Evolutionary conservation across 306 rosid species (phyloP), one percentile per base, ranked within the genome.

Genomic region (Prunus mume): DNA sequence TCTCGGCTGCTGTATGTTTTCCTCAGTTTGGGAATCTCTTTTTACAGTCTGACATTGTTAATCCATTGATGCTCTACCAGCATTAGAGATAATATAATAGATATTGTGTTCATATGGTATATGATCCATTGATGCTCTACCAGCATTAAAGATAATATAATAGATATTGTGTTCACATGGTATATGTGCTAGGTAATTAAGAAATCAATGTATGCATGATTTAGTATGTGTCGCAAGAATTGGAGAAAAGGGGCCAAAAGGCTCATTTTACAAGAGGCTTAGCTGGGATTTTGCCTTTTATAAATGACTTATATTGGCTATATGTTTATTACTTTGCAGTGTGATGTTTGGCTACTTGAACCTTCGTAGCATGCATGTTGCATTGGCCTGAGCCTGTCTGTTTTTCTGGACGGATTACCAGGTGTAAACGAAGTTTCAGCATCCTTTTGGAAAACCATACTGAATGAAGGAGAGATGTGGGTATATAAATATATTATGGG

Each of bases 361-460:
- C 74, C 72, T 82, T 85, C 77, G 91, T 88, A 83, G 81, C 89
- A 62, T 76, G 86, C 80, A 57, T 77, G 78, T 80, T 85, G 85
- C 81, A 56, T 86, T 79, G 71, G 83, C 82, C 10, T 77, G 87
- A 77, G 78, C 76, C 88, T 85, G 90, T 83, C 85, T 71, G 79
- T 69, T 79, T 86, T 78, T 83, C 80, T 65, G 50, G 87, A 78
- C 87, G 82, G 91, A 84, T 83, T 68, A 79, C 72, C 74, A 41
- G 65, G 68, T 81, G 80, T 71, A 84, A 77, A 66, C 32, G 17
- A 86, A 86, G 81, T 78, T 69, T 80, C 67, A 60, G 81, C 69
- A 75, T 76, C 80, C 74, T 80, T 80, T 79, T 25, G 78, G 70
- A 64, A 76, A 46, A 61, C 82, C 62, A 17, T 60, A 82, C 28